Evolutionary conservation across 805 yeast genomes (phyloP), one percentile per base, ranked within the genome.

Genomic region (Lipomyces yamanashiensis): DNA sequence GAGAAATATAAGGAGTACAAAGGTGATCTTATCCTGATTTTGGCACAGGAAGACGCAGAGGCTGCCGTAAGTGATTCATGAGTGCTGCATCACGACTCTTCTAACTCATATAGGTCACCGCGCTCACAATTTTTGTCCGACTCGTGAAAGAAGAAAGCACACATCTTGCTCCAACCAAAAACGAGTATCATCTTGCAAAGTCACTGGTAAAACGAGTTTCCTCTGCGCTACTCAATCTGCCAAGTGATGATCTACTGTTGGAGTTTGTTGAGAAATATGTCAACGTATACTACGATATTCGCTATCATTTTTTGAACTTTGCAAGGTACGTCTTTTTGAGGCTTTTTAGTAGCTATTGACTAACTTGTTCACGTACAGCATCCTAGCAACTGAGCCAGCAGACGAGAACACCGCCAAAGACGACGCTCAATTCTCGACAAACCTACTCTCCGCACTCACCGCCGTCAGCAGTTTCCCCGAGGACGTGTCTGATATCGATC

Each of bases 271-370:
- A 81, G 23, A 78, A 77, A 34, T 85, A 83, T 64, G 87, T 87
- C 71, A 71, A 72, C 37, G 80, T 80, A 69, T 84, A 82, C 74
- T 89, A 89, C 79, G 99, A 93, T 74, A 76, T 93, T 62, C 90
- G 92, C 70, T 90, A 80, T 72, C 89, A 87, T 72, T 87, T 90
- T 68, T 85, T 87, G 72, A 77, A 80, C 44, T 86, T 82, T 68
- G 73, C 85, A 23, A 53, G 57, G 61, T 48, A 41, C 2, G 58
- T 40, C 17, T 7, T 45, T 15, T 10, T 40, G 28, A 2, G 6
- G 17, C 21, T n/a, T 8, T n/a, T 5, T 51, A 4, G 73, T 79
- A 44, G 73, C 76, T 76, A 80, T 71, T 74, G 71, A 40, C 15
- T 23, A 6, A 19, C 4, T 23, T 34, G 71, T 75, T 37, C 21